Conservation (phyloP, 2,329 filamentous ascomycete species). For the Xylariaceae sp. region DNA sequence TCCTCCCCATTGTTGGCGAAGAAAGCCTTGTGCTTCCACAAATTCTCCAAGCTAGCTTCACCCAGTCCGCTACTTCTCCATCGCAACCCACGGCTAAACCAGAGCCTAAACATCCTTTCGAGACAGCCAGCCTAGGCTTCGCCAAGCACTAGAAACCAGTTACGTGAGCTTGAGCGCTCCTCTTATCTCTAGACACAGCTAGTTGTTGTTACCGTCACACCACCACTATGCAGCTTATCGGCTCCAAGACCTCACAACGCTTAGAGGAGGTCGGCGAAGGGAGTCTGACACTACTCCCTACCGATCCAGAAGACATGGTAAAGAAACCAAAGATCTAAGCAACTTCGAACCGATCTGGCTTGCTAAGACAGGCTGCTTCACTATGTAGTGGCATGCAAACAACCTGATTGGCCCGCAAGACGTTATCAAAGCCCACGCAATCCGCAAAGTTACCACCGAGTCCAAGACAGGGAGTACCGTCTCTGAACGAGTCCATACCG, state of each 20-base stretch:
- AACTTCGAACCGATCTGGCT: no score
- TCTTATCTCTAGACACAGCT: no score
- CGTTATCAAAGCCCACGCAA: conserved; percentile 59
- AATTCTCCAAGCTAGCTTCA: no score
- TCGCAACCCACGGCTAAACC: no score
- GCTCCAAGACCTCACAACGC: conserved; percentile 45
- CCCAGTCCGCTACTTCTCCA: no score
- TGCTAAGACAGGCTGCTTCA: neutral
- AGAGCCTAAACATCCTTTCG: no score
- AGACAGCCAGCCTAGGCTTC: no score
- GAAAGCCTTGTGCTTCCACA: no score
- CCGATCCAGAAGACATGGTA: conserved; percentile 51
- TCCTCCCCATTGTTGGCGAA: no score
- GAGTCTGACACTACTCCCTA: conserved; percentile 48
- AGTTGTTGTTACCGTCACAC: no score
- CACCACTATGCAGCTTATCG: conserved; percentile 47
- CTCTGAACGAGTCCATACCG: conserved; percentile 61
- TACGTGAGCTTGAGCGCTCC: no score
- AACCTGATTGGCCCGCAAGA: conserved; percentile 63
- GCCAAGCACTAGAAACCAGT: no score
- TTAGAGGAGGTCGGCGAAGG: conserved; percentile 47
- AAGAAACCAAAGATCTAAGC: conserved; percentile 9
- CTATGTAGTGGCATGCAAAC: conserved; percentile 62
- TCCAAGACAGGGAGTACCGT: conserved; percentile 53
- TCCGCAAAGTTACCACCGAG: conserved; percentile 59